A percentile compares a stretch with the other conserved stretches of the same genome.
Evolutionary conservation across 2,329 filamentous ascomycete species (phyloP).

Genomic region (Penicillium sp.): DNA sequence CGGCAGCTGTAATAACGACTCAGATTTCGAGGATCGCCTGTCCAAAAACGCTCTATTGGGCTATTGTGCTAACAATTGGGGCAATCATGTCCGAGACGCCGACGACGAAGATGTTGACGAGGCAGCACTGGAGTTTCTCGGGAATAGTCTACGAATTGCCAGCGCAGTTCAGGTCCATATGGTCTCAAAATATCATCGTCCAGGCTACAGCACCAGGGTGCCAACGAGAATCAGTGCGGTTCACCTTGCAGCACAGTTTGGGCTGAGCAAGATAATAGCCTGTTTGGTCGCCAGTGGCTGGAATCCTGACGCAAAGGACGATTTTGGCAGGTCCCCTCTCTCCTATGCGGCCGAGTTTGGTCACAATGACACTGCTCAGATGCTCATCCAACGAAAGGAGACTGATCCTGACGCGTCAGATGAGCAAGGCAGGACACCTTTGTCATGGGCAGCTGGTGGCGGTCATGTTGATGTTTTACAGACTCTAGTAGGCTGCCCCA

Average conservation of each 20-base stretch:
- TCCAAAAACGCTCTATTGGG: background rate
- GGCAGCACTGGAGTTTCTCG: background rate
- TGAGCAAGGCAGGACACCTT: background rate
- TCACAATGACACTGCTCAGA: too few species aligned
- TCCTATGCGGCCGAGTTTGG: too few species aligned
- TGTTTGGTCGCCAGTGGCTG: too few species aligned
- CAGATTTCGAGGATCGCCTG: background rate
- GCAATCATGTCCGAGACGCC: background rate
- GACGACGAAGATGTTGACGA: background rate
- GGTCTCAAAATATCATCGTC: too few species aligned
- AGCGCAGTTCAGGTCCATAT: background rate
- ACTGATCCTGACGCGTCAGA: background rate
- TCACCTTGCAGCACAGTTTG: background rate
- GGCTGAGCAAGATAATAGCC: background rate
- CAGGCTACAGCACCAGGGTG: background rate
- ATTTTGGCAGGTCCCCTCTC: too few species aligned
- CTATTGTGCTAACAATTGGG: background rate
- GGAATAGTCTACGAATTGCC: background rate
- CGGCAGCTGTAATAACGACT: background rate
- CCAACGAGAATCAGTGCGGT: background rate
- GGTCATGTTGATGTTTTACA: too few species aligned
- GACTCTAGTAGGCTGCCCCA: too few species aligned
- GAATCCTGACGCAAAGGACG: too few species aligned
- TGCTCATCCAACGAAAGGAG: too few species aligned
- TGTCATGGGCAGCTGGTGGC: background rate